These are phyloP conservation scores for Capsicum rhomboideum DNA, from an alignment of 257 asterid species.

Conservation along the genomic window DNA sequence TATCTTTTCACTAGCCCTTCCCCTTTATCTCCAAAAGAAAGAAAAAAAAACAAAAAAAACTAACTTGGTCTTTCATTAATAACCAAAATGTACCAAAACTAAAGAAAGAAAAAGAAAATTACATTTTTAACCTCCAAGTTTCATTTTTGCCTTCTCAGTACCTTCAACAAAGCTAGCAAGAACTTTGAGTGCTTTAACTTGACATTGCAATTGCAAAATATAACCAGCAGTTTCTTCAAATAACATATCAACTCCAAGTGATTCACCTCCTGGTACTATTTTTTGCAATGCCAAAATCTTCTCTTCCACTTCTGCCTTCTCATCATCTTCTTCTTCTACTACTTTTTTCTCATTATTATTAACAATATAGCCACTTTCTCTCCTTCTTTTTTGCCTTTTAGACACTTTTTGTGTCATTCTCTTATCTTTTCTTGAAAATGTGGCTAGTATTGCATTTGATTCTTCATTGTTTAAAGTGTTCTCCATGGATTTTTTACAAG, in stretches of 20 bases:
- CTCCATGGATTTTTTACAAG: conserved; percentile 16
- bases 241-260: conserved; percentile 29
- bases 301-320: conserved; percentile 33
- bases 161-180: conserved; percentile 37
- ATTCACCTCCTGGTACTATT: conserved; percentile 67
- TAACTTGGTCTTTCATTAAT: neutral
- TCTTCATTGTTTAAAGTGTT: neutral
- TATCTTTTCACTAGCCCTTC: neutral
- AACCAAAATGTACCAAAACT: neutral
- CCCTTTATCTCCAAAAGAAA: neutral
- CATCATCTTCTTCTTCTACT: conserved; percentile 16
- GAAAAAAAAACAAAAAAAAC: neutral
- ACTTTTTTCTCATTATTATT: neutral
- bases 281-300: conserved; percentile 42
- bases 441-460: neutral
- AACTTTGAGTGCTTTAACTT: conserved; percentile 42
- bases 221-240: conserved; percentile 64
- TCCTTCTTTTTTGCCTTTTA: neutral
- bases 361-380: neutral
- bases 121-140: conserved; percentile 35
- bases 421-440: conserved; percentile 15
- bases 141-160: conserved; percentile 22
- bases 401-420: neutral
- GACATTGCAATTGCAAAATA: conserved; percentile 39
- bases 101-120: neutral